Evolutionary conservation across 352 stramenopile species (phyloP), one percentile per base, ranked within the genome.

Genomic region (Blastocystis sp.): DNA sequence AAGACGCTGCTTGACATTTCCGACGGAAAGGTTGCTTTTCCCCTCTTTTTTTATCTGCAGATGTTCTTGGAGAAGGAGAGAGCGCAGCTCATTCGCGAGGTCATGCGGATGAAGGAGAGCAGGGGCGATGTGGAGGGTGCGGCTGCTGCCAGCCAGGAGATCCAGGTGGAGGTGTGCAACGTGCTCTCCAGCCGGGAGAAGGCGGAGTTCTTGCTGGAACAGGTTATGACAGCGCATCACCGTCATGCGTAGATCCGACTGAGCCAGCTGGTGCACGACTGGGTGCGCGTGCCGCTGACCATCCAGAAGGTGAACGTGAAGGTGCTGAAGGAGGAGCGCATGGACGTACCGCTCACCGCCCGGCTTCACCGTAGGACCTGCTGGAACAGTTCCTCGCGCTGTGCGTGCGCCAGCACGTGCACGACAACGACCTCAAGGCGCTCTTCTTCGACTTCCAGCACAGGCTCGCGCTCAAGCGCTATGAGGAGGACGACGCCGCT

Each of bases 221-320:
- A 86, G n/a, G 69, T 79, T 2, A 34, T 17, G 53, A 19, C 5
- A 38, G 43, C 28, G n/a, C 19, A 19, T 41, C 10, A 64, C 28
- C 14, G 28, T 21, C 28, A 34, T 64, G 3, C 11, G 40, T 41
- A 79, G 69, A 86, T 86, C 40, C 76, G 76, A 34, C 48, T 86
- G 64, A 86, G 76, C 40, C 76, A 86, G 64, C 17, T 17, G 10
- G 64, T 76, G 14, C 38, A 62, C 43, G 76, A 86, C 34, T 86
- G 64, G 60, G 38, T 86, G 21, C 76, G 76, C 23, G 76, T 86
- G 10, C 76, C 76, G n/a, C 60, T 86, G 17, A 76, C 60, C 9
- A 86, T 86, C 28, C 60, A 86, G 60, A 86, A 86, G 48, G 64
- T 86, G 53, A 86, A 86, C 48, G 43, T 69, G 60, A 81, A 78